phyloP scores from a whole-genome alignment of 2,329 filamentous ascomycete genomes.

The Exophiala lecanii-corni region DNA sequence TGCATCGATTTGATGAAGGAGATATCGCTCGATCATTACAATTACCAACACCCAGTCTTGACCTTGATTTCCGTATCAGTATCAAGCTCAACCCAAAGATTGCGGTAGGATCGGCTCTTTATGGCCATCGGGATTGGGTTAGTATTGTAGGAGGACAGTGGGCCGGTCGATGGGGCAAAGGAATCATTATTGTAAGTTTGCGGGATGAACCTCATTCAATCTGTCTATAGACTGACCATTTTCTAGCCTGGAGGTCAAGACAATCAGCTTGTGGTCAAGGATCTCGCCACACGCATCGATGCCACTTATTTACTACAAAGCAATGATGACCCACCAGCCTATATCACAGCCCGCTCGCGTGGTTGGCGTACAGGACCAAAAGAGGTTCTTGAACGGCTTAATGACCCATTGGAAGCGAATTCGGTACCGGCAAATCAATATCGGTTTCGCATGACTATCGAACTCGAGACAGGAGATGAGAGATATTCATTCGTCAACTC shows the following conservation, averaged over 20 bases:
- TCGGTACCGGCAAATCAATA: conserved; percentile 46
- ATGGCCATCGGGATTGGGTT: conserved; percentile 50
- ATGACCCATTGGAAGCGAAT: conserved; percentile 41
- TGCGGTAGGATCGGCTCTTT: conserved; percentile 42
- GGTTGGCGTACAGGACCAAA: conserved; percentile 48
- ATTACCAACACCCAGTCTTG: conserved; percentile 44
- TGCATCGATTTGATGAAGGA: conserved; percentile 48
- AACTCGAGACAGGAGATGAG: conserved; percentile 48
- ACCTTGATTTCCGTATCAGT: conserved; percentile 51
- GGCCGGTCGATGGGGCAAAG: conserved; percentile 50
- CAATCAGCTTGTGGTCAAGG: conserved; percentile 46
- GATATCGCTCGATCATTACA: conserved; percentile 45
- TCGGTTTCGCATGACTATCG: conserved; percentile 45
- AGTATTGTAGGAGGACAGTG: conserved; percentile 49
- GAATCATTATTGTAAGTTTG: conserved; percentile 44
- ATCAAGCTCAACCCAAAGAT: conserved; percentile 50
- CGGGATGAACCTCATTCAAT: neutral
- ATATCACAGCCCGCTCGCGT: conserved; percentile 43
- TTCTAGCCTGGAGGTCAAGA: conserved; percentile 47
- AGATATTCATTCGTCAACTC: conserved; percentile 47
- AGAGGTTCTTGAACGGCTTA: conserved; percentile 46
- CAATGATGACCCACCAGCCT: conserved; percentile 47
- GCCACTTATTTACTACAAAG: conserved; percentile 48
- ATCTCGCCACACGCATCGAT: conserved; percentile 42
- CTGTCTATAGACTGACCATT: conserved; percentile 7